phyloP scores from a whole-genome alignment of 75 land plant species.

The Pinus tabuliformis region DNA sequence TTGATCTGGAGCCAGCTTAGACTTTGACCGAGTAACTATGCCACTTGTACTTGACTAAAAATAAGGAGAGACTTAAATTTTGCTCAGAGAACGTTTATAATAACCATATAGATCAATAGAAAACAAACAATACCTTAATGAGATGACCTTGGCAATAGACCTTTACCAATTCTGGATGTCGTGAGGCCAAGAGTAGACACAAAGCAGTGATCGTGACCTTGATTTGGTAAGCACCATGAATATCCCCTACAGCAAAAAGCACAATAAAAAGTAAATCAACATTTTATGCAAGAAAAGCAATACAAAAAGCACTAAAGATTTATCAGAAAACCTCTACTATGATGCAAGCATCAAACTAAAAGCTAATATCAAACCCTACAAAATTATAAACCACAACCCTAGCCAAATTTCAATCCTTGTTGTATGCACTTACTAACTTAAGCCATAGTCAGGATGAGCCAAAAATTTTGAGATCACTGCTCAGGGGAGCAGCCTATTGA shows the following conservation, averaged over 20 bases:
- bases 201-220: conserved; percentile 95
- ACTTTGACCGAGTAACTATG: conserved; percentile 86
- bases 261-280: neutral
- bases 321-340: neutral
- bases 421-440: neutral
- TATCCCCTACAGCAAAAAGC: conserved; percentile 57
- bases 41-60: conserved; percentile 59
- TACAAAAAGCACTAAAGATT: neutral
- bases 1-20: conserved; percentile 81
- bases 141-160: conserved; percentile 83
- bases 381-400: neutral
- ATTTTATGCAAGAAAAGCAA: neutral
- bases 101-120: neutral
- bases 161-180: conserved; percentile 62
- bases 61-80: conserved; percentile 1
- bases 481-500: neutral
- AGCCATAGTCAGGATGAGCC: neutral
- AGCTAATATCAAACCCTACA: neutral
- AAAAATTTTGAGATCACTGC: neutral
- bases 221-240: conserved; percentile 92
- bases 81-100: neutral
- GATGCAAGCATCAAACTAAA: neutral
- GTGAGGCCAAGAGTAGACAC: conserved; percentile 69
- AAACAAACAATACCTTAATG: conserved; percentile 50
- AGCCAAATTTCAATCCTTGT: neutral